Conservation (phyloP, 805 yeast genomes). For the Ogataea angusta region DNA sequence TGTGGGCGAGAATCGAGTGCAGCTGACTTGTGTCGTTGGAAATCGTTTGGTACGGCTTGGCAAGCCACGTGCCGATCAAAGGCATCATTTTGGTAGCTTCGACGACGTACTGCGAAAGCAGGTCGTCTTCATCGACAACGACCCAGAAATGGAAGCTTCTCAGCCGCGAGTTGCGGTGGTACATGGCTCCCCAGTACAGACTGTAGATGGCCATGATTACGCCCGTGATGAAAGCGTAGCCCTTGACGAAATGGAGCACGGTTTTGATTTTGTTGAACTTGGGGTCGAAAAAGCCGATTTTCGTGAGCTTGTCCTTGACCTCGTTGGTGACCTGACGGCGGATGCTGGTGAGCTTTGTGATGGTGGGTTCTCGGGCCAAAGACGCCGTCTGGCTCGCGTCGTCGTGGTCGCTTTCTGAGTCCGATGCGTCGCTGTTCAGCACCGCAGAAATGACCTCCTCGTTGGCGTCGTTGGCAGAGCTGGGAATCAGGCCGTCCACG, state of each 20-base stretch:
- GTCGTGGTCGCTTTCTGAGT: slow-evolving; percentile 2
- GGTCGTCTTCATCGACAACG: slow-evolving; percentile 32
- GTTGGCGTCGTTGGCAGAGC: slow-evolving; percentile 9
- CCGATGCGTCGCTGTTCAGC: slow-evolving; percentile 14
- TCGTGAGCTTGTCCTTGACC: slow-evolving; percentile 20
- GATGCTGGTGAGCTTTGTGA: slow-evolving; percentile 13
- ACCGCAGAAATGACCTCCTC: slow-evolving; percentile 20
- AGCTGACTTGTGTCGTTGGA: slow-evolving; percentile 29
- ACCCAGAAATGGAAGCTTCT: slow-evolving; percentile 34
- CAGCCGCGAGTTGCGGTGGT: slow-evolving; percentile 29
- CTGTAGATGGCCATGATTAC: slow-evolving; percentile 37
- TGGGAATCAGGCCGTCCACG: slow-evolving; percentile 15
- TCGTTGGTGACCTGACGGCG: slow-evolving; percentile 17
- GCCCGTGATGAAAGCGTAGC: slow-evolving; percentile 32
- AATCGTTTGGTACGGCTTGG: slow-evolving; percentile 30
- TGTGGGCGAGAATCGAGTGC: slow-evolving; percentile 37
- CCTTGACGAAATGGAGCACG: slow-evolving; percentile 19
- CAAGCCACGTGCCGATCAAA: slow-evolving; percentile 18
- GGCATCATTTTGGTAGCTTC: slow-evolving; percentile 21
- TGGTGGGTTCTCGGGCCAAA: not conserved
- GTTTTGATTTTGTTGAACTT: slow-evolving; percentile 18
- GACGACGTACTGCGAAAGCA: slow-evolving; percentile 22
- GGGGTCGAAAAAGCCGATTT: slow-evolving; percentile 28
- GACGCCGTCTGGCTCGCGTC: not conserved
- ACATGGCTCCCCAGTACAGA: slow-evolving; percentile 42